Percentiles rank a stretch among this genome's conserved stretches.
Conservation (phyloP, 169 alveolate genomes). For the Eimeria sp. region DNA sequence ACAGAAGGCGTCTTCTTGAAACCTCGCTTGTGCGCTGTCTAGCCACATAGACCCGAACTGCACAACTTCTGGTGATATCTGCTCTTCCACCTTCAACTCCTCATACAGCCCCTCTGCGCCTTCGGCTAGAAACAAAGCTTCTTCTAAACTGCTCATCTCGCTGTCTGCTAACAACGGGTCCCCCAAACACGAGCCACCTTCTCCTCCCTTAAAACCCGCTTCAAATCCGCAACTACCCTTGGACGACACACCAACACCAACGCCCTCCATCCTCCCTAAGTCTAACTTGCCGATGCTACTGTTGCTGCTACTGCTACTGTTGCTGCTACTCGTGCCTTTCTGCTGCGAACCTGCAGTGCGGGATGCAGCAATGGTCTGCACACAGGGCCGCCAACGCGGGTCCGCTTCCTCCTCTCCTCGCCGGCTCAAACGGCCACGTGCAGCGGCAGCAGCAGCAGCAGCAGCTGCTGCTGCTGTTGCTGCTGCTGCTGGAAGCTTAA, state of each 20-base stretch:
- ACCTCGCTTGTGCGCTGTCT: background rate
- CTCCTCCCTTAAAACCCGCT: too few species aligned
- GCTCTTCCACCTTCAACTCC: background rate
- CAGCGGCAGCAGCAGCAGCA: slow-evolving; percentile 34
- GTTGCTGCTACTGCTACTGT: slow-evolving; percentile 4
- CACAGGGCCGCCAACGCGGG: background rate
- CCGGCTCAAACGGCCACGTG: background rate
- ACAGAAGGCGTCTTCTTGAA: background rate
- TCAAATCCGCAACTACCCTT: background rate
- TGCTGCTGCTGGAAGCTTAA: slow-evolving; percentile 35
- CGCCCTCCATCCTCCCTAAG: background rate
- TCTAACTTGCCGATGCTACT: background rate
- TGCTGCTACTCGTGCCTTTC: background rate
- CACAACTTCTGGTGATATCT: background rate
- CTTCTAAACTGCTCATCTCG: background rate
- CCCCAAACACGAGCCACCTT: background rate
- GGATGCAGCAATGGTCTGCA: background rate
- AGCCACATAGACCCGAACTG: background rate
- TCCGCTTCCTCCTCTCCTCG: background rate
- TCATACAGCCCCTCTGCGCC: background rate
- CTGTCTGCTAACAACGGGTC: background rate
- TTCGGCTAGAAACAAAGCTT: background rate
- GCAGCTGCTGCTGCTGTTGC: slow-evolving; percentile 41
- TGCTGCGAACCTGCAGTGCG: background rate
- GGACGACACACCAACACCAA: background rate